These are phyloP conservation scores for Chaetomium globosum DNA, from an alignment of 2,329 filamentous ascomycete species.

Conservation along the genomic window DNA sequence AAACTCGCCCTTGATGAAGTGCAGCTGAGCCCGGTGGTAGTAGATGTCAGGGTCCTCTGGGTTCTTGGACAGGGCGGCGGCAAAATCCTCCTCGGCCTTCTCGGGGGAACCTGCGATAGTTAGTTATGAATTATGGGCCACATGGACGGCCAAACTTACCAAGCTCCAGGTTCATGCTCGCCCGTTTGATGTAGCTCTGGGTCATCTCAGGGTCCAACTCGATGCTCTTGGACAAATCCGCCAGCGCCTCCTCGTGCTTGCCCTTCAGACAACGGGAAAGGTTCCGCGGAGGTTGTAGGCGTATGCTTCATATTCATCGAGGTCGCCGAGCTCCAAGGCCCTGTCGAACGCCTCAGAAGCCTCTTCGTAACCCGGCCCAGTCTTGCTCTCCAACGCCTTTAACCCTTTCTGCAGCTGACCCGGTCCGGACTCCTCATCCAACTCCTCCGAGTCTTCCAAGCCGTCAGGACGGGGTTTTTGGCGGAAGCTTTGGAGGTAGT, in stretches of 20 bases:
- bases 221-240: constrained; percentile 88
- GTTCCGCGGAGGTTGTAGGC: constrained; percentile 97
- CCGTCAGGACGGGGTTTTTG: constrained; percentile 76
- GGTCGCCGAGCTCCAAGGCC: constrained; percentile 77
- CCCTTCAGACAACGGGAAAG: constrained; percentile 90
- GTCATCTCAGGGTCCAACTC: constrained; percentile 85
- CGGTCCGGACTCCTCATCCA: constrained; percentile 76
- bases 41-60: constrained; percentile 92
- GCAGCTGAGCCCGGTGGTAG: constrained; percentile 97
- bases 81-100: constrained; percentile 86
- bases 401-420: constrained; percentile 85
- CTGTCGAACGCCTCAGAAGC: constrained; percentile 84
- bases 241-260: constrained; percentile 78
- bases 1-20: constrained; percentile 96
- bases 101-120: constrained; percentile 69
- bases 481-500: constrained; percentile 98
- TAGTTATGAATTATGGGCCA: constrained; percentile 34
- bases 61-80: constrained; percentile 81
- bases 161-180: constrained; percentile 95
- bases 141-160: constrained; percentile 56
- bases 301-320: constrained; percentile 82
- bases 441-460: constrained; percentile 77
- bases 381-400: constrained; percentile 79
- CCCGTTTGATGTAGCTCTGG: constrained; percentile 98
- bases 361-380: constrained; percentile 87